Conservation (phyloP, 208 protist species). For the Crithidia bombi region DNA sequence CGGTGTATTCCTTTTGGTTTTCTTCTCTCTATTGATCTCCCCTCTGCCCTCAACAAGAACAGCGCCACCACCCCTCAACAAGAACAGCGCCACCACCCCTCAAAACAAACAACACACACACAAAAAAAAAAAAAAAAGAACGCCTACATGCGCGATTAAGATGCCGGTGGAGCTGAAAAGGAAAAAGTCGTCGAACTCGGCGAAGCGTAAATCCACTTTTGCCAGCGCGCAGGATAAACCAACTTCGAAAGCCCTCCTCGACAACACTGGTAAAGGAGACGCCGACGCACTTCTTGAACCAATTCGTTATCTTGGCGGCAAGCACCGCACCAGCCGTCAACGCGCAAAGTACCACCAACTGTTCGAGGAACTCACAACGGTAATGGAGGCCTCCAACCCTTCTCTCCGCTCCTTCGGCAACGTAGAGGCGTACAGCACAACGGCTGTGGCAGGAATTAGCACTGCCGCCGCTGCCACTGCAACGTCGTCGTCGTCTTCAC, state of each 20-base stretch:
- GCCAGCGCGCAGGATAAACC: background rate
- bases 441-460: background rate
- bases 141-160: too few species aligned
- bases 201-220: background rate
- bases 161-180: constrained; percentile 14
- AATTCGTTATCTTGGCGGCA: constrained; percentile 26
- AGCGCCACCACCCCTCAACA: background rate
- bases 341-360: constrained; percentile 19
- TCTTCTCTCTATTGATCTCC: too few species aligned
- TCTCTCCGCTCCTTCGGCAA: constrained; percentile 2
- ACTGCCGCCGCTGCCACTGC: background rate
- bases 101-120: background rate
- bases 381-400: constrained; percentile 34
- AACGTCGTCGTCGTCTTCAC: background rate
- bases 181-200: constrained; percentile 5
- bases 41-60: too few species aligned
- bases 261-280: background rate
- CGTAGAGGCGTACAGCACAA: constrained; percentile 6
- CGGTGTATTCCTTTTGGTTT: too few species aligned
- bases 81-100: background rate
- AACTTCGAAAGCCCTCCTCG: background rate
- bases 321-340: constrained; percentile 19
- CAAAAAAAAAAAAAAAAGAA: background rate
- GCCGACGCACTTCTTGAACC: constrained; percentile 17
- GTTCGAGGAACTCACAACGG: constrained; percentile 43